Conservation (phyloP, 2,329 filamentous ascomycete genomes). For the Elsinoe batatas region DNA sequence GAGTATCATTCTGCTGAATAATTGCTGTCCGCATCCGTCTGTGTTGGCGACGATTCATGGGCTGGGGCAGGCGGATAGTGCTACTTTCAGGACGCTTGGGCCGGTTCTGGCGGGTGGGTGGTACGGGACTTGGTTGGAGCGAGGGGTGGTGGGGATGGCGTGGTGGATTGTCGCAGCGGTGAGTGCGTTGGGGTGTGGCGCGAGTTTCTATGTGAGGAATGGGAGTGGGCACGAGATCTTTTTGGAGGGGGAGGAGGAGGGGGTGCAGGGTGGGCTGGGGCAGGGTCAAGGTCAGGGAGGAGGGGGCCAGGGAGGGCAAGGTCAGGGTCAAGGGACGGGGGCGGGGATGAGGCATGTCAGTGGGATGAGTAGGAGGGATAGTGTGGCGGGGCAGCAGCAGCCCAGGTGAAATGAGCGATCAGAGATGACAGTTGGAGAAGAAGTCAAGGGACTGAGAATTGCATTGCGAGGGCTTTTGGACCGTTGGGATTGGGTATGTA, state of each 20-base stretch:
- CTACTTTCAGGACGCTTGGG: conserved; percentile 46
- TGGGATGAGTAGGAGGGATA: background rate
- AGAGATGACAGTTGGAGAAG: background rate
- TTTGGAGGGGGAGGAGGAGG: conserved; percentile 38
- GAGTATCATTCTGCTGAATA: conserved; percentile 49
- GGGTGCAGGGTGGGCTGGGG: background rate
- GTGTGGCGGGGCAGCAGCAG: background rate
- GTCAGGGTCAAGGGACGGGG: background rate
- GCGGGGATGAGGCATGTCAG: background rate
- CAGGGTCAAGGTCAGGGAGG: conserved; percentile 15
- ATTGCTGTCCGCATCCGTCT: conserved; percentile 45
- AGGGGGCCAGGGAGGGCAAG: conserved; percentile 33
- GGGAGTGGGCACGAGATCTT: conserved; percentile 53
- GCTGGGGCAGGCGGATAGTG: conserved; percentile 46
- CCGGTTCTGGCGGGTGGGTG: conserved; percentile 47
- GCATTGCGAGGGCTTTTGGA: background rate
- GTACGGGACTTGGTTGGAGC: conserved; percentile 43
- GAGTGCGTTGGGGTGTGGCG: conserved; percentile 46
- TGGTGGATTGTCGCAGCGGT: conserved; percentile 50
- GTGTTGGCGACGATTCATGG: conserved; percentile 51
- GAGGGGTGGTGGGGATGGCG: conserved; percentile 45
- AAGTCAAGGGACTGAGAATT: background rate
- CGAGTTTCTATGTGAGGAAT: conserved; percentile 54
- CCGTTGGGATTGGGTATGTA: background rate
- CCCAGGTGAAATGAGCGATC: background rate